Evolutionary conservation across 2,329 filamentous ascomycete genomes (phyloP), one percentile per base, ranked within the genome.

Genomic region (Leptoxyphium fumago): DNA sequence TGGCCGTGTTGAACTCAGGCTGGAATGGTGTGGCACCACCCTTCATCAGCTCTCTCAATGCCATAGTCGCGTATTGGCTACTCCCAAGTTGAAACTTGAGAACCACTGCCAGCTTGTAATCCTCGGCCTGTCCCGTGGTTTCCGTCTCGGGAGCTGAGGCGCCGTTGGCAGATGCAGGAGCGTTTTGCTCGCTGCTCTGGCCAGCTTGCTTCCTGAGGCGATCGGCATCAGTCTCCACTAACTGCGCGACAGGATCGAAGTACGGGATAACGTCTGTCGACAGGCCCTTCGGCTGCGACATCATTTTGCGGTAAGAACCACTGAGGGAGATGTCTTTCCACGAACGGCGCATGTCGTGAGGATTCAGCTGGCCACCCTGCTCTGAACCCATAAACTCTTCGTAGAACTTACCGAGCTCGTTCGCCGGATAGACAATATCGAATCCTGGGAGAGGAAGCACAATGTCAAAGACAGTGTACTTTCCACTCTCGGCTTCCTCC

Each of bases 371-470:
- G 10, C 89, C 89, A 48, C 91, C 88, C 49, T 77, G 74, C 40
- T 82, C 74, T 42, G 74, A 82, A 29, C 66, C 75, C 93, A 98
- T 98, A 65, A 95, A 93, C 2, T 77, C 72, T 50, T 74, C 73
- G 66, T 96, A 98, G 61, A 82, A 94, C 2, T 77, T 71, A n/a
- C 82, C 85, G 49, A 94, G 77, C 30, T 77, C 77, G 61, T 98
- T 96, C 17, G 71, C 60, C 0, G 91, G 91, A 59, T 96, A 98
- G 30, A 84, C 63, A 34, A 96, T 76, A 54, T 94, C 87, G 66
- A 80, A 95, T 14, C 91, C 91, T 0, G 91, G 91, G n/a, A 83
- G 80, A 2, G 93, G 89, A 2, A 98, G 72, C 10, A 98, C 88
- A 48, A 96, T 60, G 58, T 98, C 91, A 57, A 84, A 86, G 54